Base-by-base conservation (phyloP, 768 basidiomycete genomes). In the Hygrophoropsis aurantiaca region DNA sequence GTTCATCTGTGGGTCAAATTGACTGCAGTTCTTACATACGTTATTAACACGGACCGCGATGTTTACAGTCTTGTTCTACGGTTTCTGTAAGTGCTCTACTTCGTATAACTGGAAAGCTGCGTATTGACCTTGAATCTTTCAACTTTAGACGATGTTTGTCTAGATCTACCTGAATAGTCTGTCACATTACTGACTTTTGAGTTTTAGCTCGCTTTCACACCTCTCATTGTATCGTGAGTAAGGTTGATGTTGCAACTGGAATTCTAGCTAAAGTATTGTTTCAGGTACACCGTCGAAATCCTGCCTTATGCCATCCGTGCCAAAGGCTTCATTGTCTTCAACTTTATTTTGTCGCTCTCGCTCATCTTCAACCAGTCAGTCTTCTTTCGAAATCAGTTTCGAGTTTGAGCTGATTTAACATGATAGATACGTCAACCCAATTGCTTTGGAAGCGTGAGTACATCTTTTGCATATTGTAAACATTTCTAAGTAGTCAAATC, bases 281-380 rank as follows among this genome's bases (percentile, higher is more conserved):
- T 25, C 41, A 65, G 61, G 4, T 74, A 74, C 58, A 67, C 66
- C 0, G 57, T 75, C 24, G 75, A 77, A 52, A 74, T 74, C 46
- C 53, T 75, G 51, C 73, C 72, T 8, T 74, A 59, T 46, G 48
- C 61, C 24, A 55, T 74, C 25, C 67, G 71, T 41, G 70, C 73
- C 43, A 73, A 73, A 53, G 72, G 71, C 7, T 58, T 65, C 25
- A 58, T 62, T 11, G 60, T 72, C 10, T 72, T 72, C 51, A 67
- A 66, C 37, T 74, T 75, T 53, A 50, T 62, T 25, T 15, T 70
- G 39, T 70, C 69, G 5, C 55, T 70, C 49, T 55, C 73, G 18
- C 60, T 74, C 24, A 69, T 78, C 46, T 71, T 78, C 56, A 74
- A 74, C 54, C 70, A 73, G 61, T 66, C 58, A 51, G 60, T 66